A percentile compares a stretch with the other conserved stretches of the same genome.
Conservation (phyloP, 768 basidiomycete genomes). For the Lactarius deliciosus region DNA sequence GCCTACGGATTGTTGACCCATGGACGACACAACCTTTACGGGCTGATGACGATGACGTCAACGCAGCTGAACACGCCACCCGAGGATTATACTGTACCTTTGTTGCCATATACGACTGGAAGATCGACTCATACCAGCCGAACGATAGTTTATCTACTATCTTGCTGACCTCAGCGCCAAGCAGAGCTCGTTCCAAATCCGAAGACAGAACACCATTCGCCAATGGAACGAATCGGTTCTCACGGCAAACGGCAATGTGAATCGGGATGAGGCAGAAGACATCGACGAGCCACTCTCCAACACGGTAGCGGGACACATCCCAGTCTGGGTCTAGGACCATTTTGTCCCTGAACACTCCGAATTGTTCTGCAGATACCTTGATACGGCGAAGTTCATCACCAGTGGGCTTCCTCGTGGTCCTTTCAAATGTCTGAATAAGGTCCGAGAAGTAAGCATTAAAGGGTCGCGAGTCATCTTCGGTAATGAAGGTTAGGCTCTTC, state of each 20-base stretch:
- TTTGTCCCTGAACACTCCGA: slow-evolving; percentile 33
- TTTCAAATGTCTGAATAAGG: slow-evolving; percentile 49
- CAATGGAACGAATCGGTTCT: slow-evolving; percentile 61
- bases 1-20: slow-evolving; percentile 69
- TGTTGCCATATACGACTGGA: slow-evolving; percentile 59
- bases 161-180: slow-evolving; percentile 58
- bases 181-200: slow-evolving; percentile 49
- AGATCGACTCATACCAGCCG: slow-evolving; percentile 65
- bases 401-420: slow-evolving; percentile 51
- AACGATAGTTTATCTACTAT: slow-evolving; percentile 57
- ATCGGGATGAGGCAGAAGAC: slow-evolving; percentile 63
- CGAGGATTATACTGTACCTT: slow-evolving; percentile 39
- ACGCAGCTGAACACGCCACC: neutral
- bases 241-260: slow-evolving; percentile 57
- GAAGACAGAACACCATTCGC: slow-evolving; percentile 56
- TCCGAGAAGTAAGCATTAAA: slow-evolving; percentile 47
- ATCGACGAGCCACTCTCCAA: slow-evolving; percentile 64
- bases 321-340: slow-evolving; percentile 19
- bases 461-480: slow-evolving; percentile 38
- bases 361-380: slow-evolving; percentile 37
- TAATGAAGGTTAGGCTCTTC: slow-evolving; percentile 46
- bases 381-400: slow-evolving; percentile 45
- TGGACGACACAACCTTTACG: slow-evolving; percentile 63
- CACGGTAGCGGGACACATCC: slow-evolving; percentile 41
- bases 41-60: slow-evolving; percentile 39